These are phyloP conservation scores for Phytophthora syringae DNA, from an alignment of 352 stramenopile genomes.

Conservation along the genomic window DNA sequence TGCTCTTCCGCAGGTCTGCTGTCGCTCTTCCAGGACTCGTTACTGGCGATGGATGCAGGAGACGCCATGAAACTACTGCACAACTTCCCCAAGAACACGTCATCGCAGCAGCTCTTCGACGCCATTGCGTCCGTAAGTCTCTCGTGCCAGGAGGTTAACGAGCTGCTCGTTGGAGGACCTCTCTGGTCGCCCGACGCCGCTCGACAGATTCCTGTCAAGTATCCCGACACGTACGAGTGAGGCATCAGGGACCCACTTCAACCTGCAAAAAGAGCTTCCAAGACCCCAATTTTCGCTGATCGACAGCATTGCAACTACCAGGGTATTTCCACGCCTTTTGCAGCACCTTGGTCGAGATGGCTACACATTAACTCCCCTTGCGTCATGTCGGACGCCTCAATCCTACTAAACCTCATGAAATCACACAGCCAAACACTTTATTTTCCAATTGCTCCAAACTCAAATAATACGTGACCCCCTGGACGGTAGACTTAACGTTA, in stretches of 20 bases:
- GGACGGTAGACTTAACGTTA: no score
- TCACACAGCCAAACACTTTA: slow-evolving; percentile 31
- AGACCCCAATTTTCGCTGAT: slow-evolving; percentile 20
- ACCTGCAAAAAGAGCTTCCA: slow-evolving; percentile 20
- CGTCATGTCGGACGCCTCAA: not conserved
- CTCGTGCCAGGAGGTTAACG: slow-evolving; percentile 74
- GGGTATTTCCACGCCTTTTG: no score
- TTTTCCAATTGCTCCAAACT: slow-evolving; percentile 21
- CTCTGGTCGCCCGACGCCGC: slow-evolving; percentile 82
- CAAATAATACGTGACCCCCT: slow-evolving; percentile 9
- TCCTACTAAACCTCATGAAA: not conserved
- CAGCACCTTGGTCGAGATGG: no score
- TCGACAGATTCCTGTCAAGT: slow-evolving; percentile 70
- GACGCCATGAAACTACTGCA: slow-evolving; percentile 85
- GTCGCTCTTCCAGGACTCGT: slow-evolving; percentile 67
- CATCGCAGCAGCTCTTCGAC: slow-evolving; percentile 65
- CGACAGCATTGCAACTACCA: not conserved
- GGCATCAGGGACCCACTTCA: slow-evolving; percentile 15
- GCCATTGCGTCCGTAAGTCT: slow-evolving; percentile 71
- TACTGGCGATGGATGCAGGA: slow-evolving; percentile 77
- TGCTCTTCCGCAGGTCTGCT: slow-evolving; percentile 56
- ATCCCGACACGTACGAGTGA: slow-evolving; percentile 79
- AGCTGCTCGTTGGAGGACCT: slow-evolving; percentile 66
- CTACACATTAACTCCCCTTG: not conserved
- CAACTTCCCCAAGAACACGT: slow-evolving; percentile 69